These are phyloP conservation scores for Lentinus brumalis DNA, from an alignment of 768 basidiomycete species.

Conservation along the genomic window DNA sequence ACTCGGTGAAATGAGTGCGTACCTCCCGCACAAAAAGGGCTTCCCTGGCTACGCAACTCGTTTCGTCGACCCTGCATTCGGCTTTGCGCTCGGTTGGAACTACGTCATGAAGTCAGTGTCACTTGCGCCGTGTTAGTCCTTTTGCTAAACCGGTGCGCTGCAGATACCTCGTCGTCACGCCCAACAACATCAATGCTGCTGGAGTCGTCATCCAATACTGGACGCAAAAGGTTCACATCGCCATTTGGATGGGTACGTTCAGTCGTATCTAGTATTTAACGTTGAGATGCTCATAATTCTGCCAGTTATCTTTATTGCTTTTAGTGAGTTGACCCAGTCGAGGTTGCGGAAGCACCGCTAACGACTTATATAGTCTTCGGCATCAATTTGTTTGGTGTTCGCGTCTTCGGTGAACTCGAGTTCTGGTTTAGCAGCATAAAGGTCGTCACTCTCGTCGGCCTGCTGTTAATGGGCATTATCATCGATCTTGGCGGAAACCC, in stretches of 20 bases:
- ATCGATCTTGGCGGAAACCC: constrained; percentile 61
- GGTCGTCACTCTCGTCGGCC: constrained; percentile 50
- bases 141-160: constrained; percentile 5
- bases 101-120: constrained; percentile 53
- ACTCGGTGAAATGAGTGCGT: constrained; percentile 40
- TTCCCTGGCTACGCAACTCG: constrained; percentile 60
- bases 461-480: constrained; percentile 57
- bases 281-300: not conserved
- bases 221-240: constrained; percentile 41
- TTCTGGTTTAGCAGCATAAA: constrained; percentile 77
- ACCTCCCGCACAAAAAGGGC: constrained; percentile 61
- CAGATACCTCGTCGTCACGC: constrained; percentile 60
- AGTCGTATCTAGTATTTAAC: not conserved
- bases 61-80: constrained; percentile 68
- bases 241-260: constrained; percentile 57
- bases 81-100: constrained; percentile 68
- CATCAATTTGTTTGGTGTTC: constrained; percentile 63
- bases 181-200: constrained; percentile 66
- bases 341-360: not conserved
- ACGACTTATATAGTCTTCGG: constrained; percentile 42
- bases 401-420: constrained; percentile 72
- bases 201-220: constrained; percentile 44
- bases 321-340: constrained; percentile 42
- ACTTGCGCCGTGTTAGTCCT: not conserved
- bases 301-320: constrained; percentile 57